Conservation (phyloP, 192 early-diverging fungal genomes). For the Powellomyces hirtus region DNA sequence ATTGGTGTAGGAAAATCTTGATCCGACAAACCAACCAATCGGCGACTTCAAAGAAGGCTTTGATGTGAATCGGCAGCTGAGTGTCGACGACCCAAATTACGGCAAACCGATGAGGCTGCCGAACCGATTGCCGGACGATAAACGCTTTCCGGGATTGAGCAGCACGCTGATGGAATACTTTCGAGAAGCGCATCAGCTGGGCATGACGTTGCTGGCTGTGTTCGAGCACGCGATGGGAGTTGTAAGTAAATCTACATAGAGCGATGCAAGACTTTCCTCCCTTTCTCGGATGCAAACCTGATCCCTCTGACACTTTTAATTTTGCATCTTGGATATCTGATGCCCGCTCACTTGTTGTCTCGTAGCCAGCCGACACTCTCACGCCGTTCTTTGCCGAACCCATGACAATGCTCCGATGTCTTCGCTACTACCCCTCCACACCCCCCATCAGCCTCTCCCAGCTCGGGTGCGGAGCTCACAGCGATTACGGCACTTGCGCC, state of each 20-base stretch:
- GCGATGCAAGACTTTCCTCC: too few relatives aligned
- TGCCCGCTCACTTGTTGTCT: background rate
- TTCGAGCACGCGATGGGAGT: background rate
- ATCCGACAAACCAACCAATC: background rate
- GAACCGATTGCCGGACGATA: background rate
- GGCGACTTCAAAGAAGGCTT: constrained; percentile 7
- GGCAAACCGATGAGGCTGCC: background rate
- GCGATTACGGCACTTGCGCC: constrained; percentile 47
- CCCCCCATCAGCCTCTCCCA: background rate
- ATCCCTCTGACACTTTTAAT: background rate
- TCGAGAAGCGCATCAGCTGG: background rate
- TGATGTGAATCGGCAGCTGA: background rate
- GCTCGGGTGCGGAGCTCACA: constrained; percentile 51
- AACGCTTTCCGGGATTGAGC: background rate
- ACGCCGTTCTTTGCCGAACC: background rate
- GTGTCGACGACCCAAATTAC: background rate
- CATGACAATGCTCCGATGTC: background rate
- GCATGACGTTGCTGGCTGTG: background rate
- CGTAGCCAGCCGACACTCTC: background rate
- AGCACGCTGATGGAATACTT: background rate
- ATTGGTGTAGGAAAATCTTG: constrained; percentile 1
- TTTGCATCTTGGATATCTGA: background rate
- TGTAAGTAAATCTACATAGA: background rate
- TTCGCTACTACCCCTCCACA: background rate
- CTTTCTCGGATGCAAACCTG: too few relatives aligned